A percentile compares a stretch with the other conserved stretches of the same genome.
These are phyloP conservation scores for Pyrenochaeta sp. DNA, from an alignment of 2,329 filamentous ascomycete genomes.

Conservation along the genomic window DNA sequence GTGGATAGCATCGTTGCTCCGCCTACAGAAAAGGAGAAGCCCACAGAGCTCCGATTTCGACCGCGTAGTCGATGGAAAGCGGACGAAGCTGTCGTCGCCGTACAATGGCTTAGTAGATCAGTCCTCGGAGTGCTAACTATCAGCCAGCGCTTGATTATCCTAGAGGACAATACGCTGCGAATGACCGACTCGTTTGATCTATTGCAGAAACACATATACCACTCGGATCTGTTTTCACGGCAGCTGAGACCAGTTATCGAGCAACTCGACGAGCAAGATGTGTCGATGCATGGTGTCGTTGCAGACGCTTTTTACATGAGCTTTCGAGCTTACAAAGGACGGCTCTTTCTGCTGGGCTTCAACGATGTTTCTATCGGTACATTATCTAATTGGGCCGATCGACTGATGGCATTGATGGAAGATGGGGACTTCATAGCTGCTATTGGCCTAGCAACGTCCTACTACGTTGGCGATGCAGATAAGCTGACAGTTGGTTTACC, in stretches of 20 bases:
- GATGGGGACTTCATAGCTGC: conserved; percentile 94
- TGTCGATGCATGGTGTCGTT: conserved; percentile 92
- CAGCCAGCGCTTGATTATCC: conserved; percentile 88
- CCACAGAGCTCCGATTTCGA: conserved; percentile 79
- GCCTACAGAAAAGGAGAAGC: conserved; percentile 75
- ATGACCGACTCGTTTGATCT: conserved; percentile 96
- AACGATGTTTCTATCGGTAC: conserved; percentile 91
- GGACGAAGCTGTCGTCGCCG: conserved; percentile 92
- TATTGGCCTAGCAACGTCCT: conserved; percentile 88
- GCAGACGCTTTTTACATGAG: conserved; percentile 99
- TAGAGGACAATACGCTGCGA: conserved; percentile 85
- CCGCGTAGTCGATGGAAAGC: conserved; percentile 89
- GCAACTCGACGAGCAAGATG: conserved; percentile 84
- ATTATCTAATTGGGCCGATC: conserved; percentile 96
- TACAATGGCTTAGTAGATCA: conserved; percentile 95
- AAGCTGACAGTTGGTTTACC: conserved; percentile 94
- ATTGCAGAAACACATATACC: conserved; percentile 90
- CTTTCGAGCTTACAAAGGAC: conserved; percentile 92
- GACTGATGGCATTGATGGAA: conserved; percentile 92
- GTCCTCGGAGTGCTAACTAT: conserved; percentile 92
- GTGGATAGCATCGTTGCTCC: conserved; percentile 71
- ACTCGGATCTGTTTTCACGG: conserved; percentile 86
- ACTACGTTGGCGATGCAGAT: conserved; percentile 90
- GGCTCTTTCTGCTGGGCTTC: conserved; percentile 91
- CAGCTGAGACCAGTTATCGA: conserved; percentile 88